Evolutionary conservation across 2,329 filamentous ascomycete genomes (phyloP), one percentile per base, ranked within the genome.

Genomic region (Beauveria rudraprayagi): DNA sequence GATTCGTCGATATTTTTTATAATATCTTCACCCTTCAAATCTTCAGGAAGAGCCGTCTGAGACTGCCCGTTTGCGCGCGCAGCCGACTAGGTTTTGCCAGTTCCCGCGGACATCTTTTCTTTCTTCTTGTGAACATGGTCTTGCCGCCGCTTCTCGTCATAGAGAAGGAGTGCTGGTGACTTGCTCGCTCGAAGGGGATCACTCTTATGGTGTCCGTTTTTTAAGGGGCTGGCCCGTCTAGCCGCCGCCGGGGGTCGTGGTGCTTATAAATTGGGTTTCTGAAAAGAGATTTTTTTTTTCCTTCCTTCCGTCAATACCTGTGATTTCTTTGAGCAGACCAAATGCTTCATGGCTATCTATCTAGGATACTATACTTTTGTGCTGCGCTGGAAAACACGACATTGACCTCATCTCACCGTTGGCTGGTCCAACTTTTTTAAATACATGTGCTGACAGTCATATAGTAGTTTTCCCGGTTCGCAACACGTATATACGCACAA

Each of bases 21-120:
- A 61, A 61, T 61, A 61, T 61, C 58, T 67, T 68, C 73, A 73
- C 73, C 74, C 75, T 69, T 69, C 65, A 63, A 65, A 66, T 67
- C 71, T 68, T 71, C 74, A 77, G 75, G 75, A 77, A 77, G 75
- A 77, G 75, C 75, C 75, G 75, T 77, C 74, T 77, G 69, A 77
- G 75, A 77, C 75, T 59, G 16, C 61, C 56, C 61, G 16, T 55
- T 24, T 44, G 16, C 34, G 40, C 51, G 56, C 40, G 44, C 22
- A 11, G 37, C 56, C 56, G 51, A 44, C 63, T 57, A 58, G 62
- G 61, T 17, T 24, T 44, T 40, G 54, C 50, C 61, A 55, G 61
- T 60, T 34, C 61, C 61, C 56, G 61, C 56, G 61, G 46, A 56
- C 40, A 17, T 34, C 11, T 41, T 46, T 40, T 40, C 44, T 40